Base-by-base conservation (phyloP, 208 protist genomes). In the Willaertia magna region DNA sequence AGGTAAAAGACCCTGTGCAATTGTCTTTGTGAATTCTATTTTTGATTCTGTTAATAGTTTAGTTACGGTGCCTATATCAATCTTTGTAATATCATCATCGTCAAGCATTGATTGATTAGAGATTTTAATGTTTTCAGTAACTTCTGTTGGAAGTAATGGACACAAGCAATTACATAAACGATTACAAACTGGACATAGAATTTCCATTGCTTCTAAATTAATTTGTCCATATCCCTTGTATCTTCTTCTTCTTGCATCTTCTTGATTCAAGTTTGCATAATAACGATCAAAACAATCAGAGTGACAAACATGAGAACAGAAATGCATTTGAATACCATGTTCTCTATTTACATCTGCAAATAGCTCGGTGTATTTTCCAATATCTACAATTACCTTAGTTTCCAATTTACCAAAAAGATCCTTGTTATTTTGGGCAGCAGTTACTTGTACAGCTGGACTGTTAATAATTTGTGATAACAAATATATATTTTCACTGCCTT, bases 231-330 rank as follows among this genome's bases (percentile, higher is more conserved):
- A 34, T 59, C 78, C 78, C 22, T 83, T 83, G 26, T 40, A 83
- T 55, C 16, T 18, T 42, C 44, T 26, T 43, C 74, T 42, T 78
- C 30, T 46, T 30, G 42, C 20, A 34, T 83, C 43, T 14, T 30
- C 20, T 49, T 49, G 46, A n/a, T 43, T 2, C 4, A 83, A 7
- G 7, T 16, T 43, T 40, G 22, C 26, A 42, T 55, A 83, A 42
- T 83, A 83, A 34, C 46, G 1, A 83, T 83, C 46, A 55, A 55
- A 83, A 42, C 78, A 83, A 55, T 83, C 78, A 42, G 22, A 47
- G 26, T 83, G 78, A 42, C 78, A 83, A 43, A 30, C n/a, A 55
- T 83, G 78, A 55, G n/a, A 43, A 42, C 78, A 83, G 18, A 6
- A 55, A 83, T 83, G 52, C 1, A 83, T 55, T 42, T 83, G 43